Evolutionary conservation across 2,329 filamentous ascomycete genomes (phyloP).

Genomic region (Verticillium zaregamsianum): DNA sequence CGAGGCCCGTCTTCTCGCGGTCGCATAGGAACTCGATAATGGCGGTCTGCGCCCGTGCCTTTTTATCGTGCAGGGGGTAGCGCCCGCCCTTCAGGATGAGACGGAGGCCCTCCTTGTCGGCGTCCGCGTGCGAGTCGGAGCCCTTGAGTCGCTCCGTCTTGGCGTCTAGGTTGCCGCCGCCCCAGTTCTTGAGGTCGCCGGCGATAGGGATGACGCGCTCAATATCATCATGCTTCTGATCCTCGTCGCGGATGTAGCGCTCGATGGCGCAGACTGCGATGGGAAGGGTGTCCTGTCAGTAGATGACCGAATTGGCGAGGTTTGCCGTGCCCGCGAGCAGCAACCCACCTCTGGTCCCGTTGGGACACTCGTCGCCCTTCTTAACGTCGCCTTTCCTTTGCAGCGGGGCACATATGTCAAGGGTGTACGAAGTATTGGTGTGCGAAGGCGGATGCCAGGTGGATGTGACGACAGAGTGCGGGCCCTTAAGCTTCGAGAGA

Average conservation of each 20-base stretch:
- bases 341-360: slow-evolving; percentile 60
- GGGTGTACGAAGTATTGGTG: slow-evolving; percentile 74
- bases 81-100: slow-evolving; percentile 63
- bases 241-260: slow-evolving; percentile 45
- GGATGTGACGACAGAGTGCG: slow-evolving; percentile 63
- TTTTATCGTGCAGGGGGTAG: slow-evolving; percentile 49
- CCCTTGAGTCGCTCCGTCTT: slow-evolving; percentile 62
- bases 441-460: slow-evolving; percentile 47
- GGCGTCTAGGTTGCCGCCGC: slow-evolving; percentile 59
- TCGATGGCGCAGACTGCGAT: slow-evolving; percentile 71
- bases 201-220: slow-evolving; percentile 67
- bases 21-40: slow-evolving; percentile 87
- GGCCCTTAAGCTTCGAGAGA: slow-evolving; percentile 59
- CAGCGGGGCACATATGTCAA: slow-evolving; percentile 71
- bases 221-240: slow-evolving; percentile 42
- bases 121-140: slow-evolving; percentile 60
- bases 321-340: neutral
- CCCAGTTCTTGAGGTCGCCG: slow-evolving; percentile 59
- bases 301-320: neutral
- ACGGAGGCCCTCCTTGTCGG: slow-evolving; percentile 66
- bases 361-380: slow-evolving; percentile 59
- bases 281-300: slow-evolving; percentile 2
- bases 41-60: slow-evolving; percentile 62
- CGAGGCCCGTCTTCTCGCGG: slow-evolving; percentile 64
- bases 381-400: slow-evolving; percentile 54